These are phyloP conservation scores for Gypsophila paniculata DNA, from an alignment of 179 eudicot genomes.

Conservation along the genomic window DNA sequence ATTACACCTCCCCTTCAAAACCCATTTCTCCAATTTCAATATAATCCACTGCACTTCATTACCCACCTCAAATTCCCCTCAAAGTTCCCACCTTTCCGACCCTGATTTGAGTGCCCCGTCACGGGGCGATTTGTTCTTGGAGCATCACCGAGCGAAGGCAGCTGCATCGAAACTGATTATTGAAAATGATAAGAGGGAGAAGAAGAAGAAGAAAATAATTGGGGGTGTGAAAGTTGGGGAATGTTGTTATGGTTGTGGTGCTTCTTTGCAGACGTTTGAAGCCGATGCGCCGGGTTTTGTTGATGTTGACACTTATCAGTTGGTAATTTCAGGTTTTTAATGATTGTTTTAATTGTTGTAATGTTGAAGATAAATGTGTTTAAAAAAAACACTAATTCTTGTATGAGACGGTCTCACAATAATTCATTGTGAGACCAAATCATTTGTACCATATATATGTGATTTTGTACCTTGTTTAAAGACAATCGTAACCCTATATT, in stretches of 20 bases:
- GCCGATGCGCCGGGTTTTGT: conserved; percentile 84
- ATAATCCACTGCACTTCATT: conserved; percentile 36
- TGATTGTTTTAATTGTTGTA: background rate
- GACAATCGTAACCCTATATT: no score
- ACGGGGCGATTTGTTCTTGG: conserved; percentile 64
- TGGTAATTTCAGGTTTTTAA: conserved; percentile 38
- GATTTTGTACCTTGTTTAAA: no score
- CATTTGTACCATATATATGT: no score
- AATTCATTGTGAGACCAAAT: no score
- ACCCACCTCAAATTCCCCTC: conserved; percentile 31
- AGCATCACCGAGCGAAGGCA: conserved; percentile 46
- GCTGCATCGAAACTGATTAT: conserved; percentile 41
- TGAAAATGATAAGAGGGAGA: conserved; percentile 32
- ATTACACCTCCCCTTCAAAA: conserved; percentile 23
- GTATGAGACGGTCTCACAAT: no score
- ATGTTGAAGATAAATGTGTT: no score
- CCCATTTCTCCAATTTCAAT: conserved; percentile 33
- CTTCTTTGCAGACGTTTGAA: conserved; percentile 72
- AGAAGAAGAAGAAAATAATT: conserved; percentile 22
- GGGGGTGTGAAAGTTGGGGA: conserved; percentile 14
- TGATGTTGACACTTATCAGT: conserved; percentile 57
- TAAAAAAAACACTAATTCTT: no score
- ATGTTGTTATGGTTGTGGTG: conserved; percentile 91
- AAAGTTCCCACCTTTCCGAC: conserved; percentile 18
- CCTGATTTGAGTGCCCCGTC: conserved; percentile 41